phyloP scores from a whole-genome alignment of 2,329 filamentous ascomycete species.

The Sporothrix brasiliensis region DNA sequence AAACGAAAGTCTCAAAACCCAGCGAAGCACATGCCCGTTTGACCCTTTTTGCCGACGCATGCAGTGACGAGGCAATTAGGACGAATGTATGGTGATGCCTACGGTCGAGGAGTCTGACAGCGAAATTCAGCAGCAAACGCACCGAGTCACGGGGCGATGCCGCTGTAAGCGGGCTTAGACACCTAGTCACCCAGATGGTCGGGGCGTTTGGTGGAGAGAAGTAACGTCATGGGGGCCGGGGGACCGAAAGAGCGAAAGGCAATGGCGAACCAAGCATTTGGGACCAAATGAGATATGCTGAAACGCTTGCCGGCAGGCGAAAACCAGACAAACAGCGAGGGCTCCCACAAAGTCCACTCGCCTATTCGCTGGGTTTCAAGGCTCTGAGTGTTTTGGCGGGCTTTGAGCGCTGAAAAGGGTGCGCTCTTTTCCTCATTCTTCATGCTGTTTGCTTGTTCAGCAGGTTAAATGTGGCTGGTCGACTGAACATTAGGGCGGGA shows the following conservation, averaged over 20 bases:
- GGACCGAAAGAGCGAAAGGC: neutral
- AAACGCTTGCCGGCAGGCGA: neutral
- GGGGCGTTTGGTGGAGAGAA: constrained; percentile 7
- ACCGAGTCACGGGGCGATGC: neutral
- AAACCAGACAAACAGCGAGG: neutral
- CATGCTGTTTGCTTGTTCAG: neutral
- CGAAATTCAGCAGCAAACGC: too few species aligned
- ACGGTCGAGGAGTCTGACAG: neutral
- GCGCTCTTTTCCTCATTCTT: too few species aligned
- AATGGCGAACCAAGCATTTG: neutral
- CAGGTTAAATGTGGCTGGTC: too few species aligned
- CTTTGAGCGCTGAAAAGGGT: neutral
- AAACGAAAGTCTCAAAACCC: neutral
- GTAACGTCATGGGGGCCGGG: neutral
- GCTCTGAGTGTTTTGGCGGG: neutral
- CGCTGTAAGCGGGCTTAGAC: constrained; percentile 21
- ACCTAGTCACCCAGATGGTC: neutral
- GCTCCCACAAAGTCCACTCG: neutral
- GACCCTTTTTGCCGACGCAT: neutral
- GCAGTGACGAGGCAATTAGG: neutral
- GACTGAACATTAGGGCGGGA: neutral
- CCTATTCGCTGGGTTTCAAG: neutral
- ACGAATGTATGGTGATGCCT: neutral
- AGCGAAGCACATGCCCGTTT: neutral
- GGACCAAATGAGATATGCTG: neutral